Evolutionary conservation across 2,329 filamentous ascomycete genomes (phyloP), one percentile per base, ranked within the genome.

Genomic region (Salinomyces thailandicus): DNA sequence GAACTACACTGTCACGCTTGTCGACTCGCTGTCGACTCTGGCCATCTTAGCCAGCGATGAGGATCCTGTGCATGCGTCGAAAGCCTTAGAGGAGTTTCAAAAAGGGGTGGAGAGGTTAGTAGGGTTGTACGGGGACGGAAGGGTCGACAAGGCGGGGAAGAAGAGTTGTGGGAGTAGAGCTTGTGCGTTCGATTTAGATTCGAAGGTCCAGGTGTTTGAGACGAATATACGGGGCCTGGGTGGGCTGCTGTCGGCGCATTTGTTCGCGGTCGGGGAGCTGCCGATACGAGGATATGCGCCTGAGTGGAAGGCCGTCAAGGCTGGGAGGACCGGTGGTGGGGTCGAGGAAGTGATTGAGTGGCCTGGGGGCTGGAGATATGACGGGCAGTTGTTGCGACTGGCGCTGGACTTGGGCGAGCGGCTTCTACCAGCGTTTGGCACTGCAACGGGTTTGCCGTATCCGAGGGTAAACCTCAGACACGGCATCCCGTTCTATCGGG

Each of bases 141-240:
- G 22, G 22, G n/a, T 2, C 22, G 4, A n/a, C 2, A n/a, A 26
- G 22, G 22, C 9, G 22, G 22, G n/a, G 22, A 82, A 3, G 67
- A 69, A 71, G 4, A 85, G 83, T 5, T 71, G 75, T 53, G 89
- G 89, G 3, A 67, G 72, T 39, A 71, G 85, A 45, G 78, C 79
- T 3, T 73, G 77, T 37, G 91, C 86, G 0, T 98, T 98, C 53
- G 85, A 98, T 59, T 68, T 94, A 27, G 89, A 98, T 61, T 94
- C 87, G 65, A 98, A 96, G 62, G 91, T 98, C 2, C 89, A 98
- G 63, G 85, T 98, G 26, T 98, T 98, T 54, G 91, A 98, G 66
- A 96, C 89, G 1, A 89, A 94, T 22, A 98, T 98, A 49, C 75
- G 91, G 40, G 91, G 89, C 12, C 75, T 93, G 31, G 91, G 91